These are phyloP conservation scores for Apiospora hydei DNA, from an alignment of 2,329 filamentous ascomycete species.

Conservation along the genomic window DNA sequence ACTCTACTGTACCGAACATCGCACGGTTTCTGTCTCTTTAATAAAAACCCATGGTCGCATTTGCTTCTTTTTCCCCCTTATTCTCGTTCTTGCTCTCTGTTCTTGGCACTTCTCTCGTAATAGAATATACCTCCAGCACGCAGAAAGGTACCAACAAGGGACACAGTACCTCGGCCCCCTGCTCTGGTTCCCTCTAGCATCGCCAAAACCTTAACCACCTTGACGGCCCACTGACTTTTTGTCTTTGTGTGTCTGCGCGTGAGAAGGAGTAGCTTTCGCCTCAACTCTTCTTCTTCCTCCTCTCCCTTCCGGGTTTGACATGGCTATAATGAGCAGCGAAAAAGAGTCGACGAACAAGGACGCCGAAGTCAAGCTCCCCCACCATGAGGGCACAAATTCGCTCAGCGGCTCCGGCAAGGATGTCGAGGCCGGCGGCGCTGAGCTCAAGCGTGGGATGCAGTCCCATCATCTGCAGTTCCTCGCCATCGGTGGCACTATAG, in stretches of 20 bases:
- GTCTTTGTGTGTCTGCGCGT: not conserved
- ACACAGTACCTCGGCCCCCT: conserved; percentile 5
- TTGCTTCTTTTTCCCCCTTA: conserved; percentile 18
- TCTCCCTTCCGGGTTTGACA: conserved; percentile 1
- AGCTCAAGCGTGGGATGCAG: conserved; percentile 43
- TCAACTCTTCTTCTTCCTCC: not conserved
- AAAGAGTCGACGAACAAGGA: conserved; percentile 8
- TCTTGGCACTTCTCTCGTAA: conserved; percentile 15
- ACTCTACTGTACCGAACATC: conserved; percentile 15
- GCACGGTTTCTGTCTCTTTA: conserved; percentile 9
- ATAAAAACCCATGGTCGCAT: conserved; percentile 20
- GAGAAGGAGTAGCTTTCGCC: not conserved
- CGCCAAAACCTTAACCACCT: conserved; percentile 16
- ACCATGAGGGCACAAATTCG: conserved; percentile 18
- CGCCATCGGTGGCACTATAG: conserved; percentile 65
- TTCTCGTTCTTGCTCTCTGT: conserved; percentile 10
- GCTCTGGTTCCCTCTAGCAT: conserved; percentile 8
- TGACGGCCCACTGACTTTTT: conserved; percentile 14
- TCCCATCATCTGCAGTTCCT: conserved; percentile 47
- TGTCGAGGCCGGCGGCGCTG: conserved; percentile 40
- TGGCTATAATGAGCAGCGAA: conserved; percentile 17
- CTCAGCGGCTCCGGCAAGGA: conserved; percentile 34
- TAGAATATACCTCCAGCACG: not conserved
- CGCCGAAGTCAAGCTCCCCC: conserved; percentile 16
- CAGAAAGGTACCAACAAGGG: conserved; percentile 16